Base-by-base conservation (phyloP, 495 filamentous ascomycete species). In the Acidiella bohemica region DNA sequence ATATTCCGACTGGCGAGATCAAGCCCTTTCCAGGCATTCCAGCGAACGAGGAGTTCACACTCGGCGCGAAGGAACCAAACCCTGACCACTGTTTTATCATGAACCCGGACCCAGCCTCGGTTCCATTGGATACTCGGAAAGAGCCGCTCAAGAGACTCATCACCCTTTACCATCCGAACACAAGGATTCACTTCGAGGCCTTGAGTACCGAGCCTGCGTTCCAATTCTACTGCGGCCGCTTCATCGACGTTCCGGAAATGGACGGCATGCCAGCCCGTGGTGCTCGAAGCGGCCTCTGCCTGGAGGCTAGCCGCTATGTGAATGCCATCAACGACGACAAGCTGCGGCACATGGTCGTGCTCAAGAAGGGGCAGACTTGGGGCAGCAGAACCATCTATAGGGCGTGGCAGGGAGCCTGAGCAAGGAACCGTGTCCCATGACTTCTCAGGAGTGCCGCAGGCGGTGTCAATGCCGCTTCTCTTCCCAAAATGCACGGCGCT, bases 171-270 rank as follows among this genome's bases (percentile, higher is more conserved):
- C 80, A 92, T 52, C 73, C 81, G 5, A 65, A 62, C 4, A 75
- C 76, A 14, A 72, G 73, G 32, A 65, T 94, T 45, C 76, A 92
- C 52, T 73, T 95, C 16, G 81, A 93, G 49, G 76, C 92, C 7
- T 62, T 73, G 50, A 86, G 80, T 62, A 95, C 86, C 0, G 87
- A 95, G 61, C 90, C 90, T 1, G 84, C 87, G 0, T 95, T 93
- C 71, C 87, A 94, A 59, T 92, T 92, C 63, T 95, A 95, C 63
- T 92, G 84, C 0, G 90, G 86, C 32, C 79, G 82, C 51, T 75
- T 73, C 50, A 82, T 90, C 47, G 65, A 86, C 47, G 75, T 90
- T n/a, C 79, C 76, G 0, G 74, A 67, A 27, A 72, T 80, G 10
- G 75, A 70, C 11, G 78, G 75, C 0, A 54, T 72, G 11, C 72